Evolutionary conservation across 805 yeast genomes (phyloP), one percentile per base, ranked within the genome.

Genomic region (Candida nitratophila): DNA sequence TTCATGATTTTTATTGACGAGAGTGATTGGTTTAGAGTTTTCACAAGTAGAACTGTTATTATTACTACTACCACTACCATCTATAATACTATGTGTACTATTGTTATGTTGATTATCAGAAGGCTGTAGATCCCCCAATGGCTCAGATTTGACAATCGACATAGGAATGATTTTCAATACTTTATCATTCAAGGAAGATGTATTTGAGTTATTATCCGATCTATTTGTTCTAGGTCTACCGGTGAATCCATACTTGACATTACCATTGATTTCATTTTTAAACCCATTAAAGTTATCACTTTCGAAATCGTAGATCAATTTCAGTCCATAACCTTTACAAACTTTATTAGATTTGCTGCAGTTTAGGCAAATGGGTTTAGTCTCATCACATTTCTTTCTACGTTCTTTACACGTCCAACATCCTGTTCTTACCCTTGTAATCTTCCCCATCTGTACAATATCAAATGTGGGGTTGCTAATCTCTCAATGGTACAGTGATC

Each of bases 291-390:
- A 39, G 14, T 31, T 46, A 26, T 39, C 41, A 21, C 30, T 21
- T 29, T 39, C 41, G 22, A 39, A 39, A 39, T 39, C 41, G 22
- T 27, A 39, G 4, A 20, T 12, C 14, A 39, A 22, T 22, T 20
- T 30, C 3, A 42, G 22, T n/a, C 30, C 69, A 52, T 73, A 72
- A 60, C 69, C 41, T 1, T 74, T 75, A 48, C 77, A 73, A 1
- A 27, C 43, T 27, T 67, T 54, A 1, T 66, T 67, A 4, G 64
- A 57, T 27, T 60, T 61, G 4, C 53, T 15, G 45, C 77, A 73
- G 47, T 72, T 73, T 22, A 60, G 55, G 52, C 78, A 73, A 4
- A 37, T 39, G 1, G 78, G 78, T 43, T 65, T 70, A 1, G 56
- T 60, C 50, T 72, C 77, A 45, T 73, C 78, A 47, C 78, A 73